Evolutionary conservation across 805 yeast genomes (phyloP).

Genomic region (Komagataella ulmi): DNA sequence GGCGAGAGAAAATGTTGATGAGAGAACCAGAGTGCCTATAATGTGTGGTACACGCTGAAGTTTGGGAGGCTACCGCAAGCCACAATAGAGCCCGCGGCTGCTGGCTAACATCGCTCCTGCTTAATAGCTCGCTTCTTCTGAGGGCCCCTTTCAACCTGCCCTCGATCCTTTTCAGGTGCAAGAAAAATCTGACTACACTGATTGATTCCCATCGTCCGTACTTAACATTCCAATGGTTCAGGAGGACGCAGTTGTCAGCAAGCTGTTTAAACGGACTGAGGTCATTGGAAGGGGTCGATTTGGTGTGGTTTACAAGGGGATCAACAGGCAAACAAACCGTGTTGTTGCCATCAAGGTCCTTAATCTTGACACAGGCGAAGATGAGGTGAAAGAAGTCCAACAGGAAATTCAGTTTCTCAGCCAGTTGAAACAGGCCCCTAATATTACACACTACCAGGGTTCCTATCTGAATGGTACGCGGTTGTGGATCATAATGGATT

Average conservation of each 20-base stretch:
- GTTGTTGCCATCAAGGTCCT: conserved; percentile 88
- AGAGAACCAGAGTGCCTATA: not conserved
- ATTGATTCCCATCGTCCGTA: not conserved
- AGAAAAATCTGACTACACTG: not conserved
- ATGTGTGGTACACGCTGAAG: not conserved
- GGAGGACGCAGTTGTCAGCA: conserved; percentile 4
- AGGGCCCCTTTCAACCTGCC: not conserved
- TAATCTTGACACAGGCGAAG: conserved; percentile 84
- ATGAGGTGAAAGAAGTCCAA: conserved; percentile 91
- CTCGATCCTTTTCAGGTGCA: not conserved
- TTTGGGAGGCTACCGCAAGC: not conserved
- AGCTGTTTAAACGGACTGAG: conserved; percentile 66
- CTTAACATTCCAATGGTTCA: not conserved
- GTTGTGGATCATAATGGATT: conserved; percentile 95
- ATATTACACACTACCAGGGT: conserved; percentile 87
- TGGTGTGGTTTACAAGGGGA: conserved; percentile 91
- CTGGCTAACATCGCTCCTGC: not conserved
- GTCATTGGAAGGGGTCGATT: conserved; percentile 93
- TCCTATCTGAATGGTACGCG: conserved; percentile 80
- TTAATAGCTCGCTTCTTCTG: not conserved
- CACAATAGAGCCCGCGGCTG: too few species aligned
- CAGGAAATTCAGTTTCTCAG: conserved; percentile 81
- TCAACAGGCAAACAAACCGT: conserved; percentile 52
- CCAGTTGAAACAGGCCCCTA: conserved; percentile 74
- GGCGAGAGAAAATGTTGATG: conserved; percentile 31